Conservation (phyloP, 1,139 yeast species). For the Suhomyces guaymorum region DNA sequence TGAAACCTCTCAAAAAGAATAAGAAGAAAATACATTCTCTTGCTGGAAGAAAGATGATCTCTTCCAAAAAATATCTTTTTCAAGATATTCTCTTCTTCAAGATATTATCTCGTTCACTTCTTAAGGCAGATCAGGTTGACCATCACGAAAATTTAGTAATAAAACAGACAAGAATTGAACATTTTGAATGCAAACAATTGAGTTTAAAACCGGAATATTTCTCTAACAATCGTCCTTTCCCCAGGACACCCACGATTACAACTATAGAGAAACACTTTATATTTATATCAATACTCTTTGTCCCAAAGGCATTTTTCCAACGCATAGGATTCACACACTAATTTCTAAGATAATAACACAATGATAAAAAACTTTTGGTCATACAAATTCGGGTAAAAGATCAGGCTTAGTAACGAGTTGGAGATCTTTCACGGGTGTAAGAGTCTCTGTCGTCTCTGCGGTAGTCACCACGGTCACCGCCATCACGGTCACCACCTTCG, state of each 20-base stretch:
- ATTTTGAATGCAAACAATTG: no score
- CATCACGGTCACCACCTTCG: conserved; percentile 46
- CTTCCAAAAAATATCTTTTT: conserved; percentile 2
- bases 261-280: conserved; percentile 10
- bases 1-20: no score
- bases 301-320: conserved; percentile 9
- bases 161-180: conserved; percentile 4
- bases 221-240: neutral
- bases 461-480: conserved; percentile 42
- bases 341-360: conserved; percentile 11
- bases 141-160: neutral
- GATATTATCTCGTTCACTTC: no score
- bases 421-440: conserved; percentile 59
- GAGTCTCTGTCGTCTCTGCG: conserved; percentile 43
- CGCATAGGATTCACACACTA: conserved; percentile 11
- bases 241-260: conserved; percentile 10
- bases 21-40: no score
- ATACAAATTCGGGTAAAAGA: conserved; percentile 2
- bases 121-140: no score
- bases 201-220: no score
- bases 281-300: conserved; percentile 12
- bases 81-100: neutral
- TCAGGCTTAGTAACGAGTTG: conserved; percentile 48
- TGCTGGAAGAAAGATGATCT: neutral
- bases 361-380: conserved; percentile 5